Evolutionary conservation across 78 protist genomes (phyloP).

Genomic region (Pigoraptor vietnamica): DNA sequence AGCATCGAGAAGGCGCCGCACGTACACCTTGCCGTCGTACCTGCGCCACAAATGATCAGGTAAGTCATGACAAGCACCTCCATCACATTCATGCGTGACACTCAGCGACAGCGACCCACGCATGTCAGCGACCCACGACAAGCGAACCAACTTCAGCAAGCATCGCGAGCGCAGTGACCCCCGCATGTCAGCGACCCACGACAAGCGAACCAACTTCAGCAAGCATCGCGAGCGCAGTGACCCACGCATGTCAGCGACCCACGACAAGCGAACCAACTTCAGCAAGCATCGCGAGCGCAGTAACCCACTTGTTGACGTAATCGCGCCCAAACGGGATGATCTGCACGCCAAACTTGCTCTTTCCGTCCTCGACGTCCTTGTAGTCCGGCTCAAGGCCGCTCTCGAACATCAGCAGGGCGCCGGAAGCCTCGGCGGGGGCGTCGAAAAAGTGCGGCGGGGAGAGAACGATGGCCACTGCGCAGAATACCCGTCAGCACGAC

Average conservation of each 20-base stretch:
- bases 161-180: no score
- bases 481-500: not conserved
- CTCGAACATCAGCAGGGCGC: not conserved
- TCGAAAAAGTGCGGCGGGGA: not conserved
- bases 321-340: not conserved
- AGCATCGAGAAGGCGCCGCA: not conserved
- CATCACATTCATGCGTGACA: no score
- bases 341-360: not conserved
- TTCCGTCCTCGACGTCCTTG: not conserved
- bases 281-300: not conserved
- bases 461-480: not conserved
- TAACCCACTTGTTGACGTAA: not conserved
- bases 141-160: no score
- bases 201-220: no score
- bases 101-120: no score
- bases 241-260: no score
- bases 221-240: not conserved
- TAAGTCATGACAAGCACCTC: no score
- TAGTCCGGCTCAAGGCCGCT: not conserved
- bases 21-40: not conserved
- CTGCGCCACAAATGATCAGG: not conserved
- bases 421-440: not conserved
- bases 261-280: not conserved
- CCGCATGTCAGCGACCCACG: no score
- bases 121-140: no score